Evolutionary conservation across 164 flowering plant species (phyloP), one percentile per base, ranked within the genome.

Genomic region (Piper longum): DNA sequence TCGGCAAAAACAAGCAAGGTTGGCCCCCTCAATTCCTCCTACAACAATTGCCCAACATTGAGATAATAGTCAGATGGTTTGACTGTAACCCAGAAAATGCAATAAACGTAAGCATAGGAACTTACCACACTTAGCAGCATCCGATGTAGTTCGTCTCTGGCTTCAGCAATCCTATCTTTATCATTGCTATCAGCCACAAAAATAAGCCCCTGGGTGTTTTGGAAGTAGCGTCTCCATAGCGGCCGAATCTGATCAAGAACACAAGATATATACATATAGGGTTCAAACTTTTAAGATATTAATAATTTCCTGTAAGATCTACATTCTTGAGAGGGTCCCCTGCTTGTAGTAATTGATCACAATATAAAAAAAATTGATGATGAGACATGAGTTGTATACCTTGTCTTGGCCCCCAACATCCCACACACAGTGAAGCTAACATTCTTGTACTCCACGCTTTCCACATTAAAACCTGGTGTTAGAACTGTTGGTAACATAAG

Each of bases 171-270:
- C 61, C 89, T 81, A 63, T 83, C 87, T 67, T 85, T 79, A 64
- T 85, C 91, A 74, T 86, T 86, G 82, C 87, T 84, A 65, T 86
- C 91, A 64, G 84, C 89, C 60, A 84, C 91, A 77, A 86, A 86
- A 18, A 86, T 84, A 43, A 86, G 84, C 62, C 88, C 91, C 65
- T 86, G 88, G 4, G 87, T 83, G 78, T 83, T 83, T 66, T 85
- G 87, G 80, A 85, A 85, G 72, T 85, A 85, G 67, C 80, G 86
- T 80, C 91, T 82, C 91, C 88, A 86, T 62, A 86, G 60, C 61
- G 89, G 43, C 16, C 16, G 39, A 41, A 59, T 16, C 42, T 19
- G 42, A 51, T 39, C 16, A 59, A 59, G 42, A 42, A 59, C 13
- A 43, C 16, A 39, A 14, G 17, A 7, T 19, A 5, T 6, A 9